Evolutionary conservation across 768 basidiomycete species (phyloP).

Genomic region (Clathrus columnatus): DNA sequence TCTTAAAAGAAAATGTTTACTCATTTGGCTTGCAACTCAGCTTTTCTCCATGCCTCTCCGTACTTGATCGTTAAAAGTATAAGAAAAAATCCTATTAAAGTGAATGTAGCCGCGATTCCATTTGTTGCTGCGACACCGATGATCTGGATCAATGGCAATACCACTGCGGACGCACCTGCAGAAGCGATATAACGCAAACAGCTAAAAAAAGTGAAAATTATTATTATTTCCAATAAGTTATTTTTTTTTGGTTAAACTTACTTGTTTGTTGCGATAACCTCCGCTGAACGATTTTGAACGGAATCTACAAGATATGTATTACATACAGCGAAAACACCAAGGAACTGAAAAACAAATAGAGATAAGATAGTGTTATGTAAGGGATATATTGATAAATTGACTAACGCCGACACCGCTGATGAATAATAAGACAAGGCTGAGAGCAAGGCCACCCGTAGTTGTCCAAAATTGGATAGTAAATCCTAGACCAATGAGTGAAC

Average conservation of each 20-base stretch:
- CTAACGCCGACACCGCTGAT: constrained; percentile 60
- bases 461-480: constrained; percentile 44
- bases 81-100: neutral
- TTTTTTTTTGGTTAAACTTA: constrained; percentile 16
- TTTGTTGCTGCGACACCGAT: neutral
- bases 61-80: neutral
- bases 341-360: constrained; percentile 31
- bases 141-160: constrained; percentile 1
- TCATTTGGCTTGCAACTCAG: neutral
- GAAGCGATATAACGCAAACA: constrained; percentile 2
- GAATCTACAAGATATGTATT: constrained; percentile 54
- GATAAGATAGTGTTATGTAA: neutral
- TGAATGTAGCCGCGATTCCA: neutral
- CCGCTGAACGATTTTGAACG: constrained; percentile 51
- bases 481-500: constrained; percentile 42
- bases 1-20: too few species aligned
- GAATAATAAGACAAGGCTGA: constrained; percentile 50
- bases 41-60: neutral
- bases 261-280: constrained; percentile 49
- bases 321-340: constrained; percentile 45
- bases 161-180: constrained; percentile 2
- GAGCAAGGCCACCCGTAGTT: constrained; percentile 38
- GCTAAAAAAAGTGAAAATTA: neutral
- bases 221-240: neutral
- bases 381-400: constrained; percentile 6